These are phyloP conservation scores for Thielaviopsis populi DNA, from an alignment of 2,329 filamentous ascomycete species.

Conservation along the genomic window DNA sequence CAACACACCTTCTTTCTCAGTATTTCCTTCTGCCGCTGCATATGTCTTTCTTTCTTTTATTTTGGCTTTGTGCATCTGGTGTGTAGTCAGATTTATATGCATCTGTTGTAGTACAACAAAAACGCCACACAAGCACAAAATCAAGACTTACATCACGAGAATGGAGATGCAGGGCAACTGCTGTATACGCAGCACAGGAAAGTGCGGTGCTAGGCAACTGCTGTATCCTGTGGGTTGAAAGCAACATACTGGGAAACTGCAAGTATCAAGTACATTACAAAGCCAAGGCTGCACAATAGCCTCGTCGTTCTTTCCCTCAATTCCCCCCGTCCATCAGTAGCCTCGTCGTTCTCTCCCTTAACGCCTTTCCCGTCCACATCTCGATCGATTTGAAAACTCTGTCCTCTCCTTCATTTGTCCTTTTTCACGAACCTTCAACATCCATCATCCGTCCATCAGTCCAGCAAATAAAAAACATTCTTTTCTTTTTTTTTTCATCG, in stretches of 20 bases:
- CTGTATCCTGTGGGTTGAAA: no score
- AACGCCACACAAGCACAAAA: neutral
- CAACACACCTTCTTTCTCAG: neutral
- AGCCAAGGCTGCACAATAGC: neutral
- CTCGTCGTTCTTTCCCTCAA: neutral
- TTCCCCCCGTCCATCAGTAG: no score
- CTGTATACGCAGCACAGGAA: neutral
- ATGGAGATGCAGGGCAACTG: neutral
- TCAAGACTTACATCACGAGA: neutral
- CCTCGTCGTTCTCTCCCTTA: neutral
- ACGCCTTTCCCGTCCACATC: no score
- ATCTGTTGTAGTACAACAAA: neutral
- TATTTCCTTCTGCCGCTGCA: neutral
- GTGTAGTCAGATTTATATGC: neutral
- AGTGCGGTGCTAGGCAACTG: no score
- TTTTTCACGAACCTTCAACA: no score
- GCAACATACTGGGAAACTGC: neutral
- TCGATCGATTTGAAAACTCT: no score
- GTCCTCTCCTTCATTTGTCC: no score
- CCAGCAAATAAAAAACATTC: no score
- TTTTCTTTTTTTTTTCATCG: no score
- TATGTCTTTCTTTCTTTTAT: neutral
- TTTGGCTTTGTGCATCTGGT: neutral
- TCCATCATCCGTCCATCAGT: no score
- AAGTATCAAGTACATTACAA: neutral